A percentile compares a stretch with the other conserved stretches of the same genome.
Evolutionary conservation across 805 yeast species (phyloP).

Genomic region (Nakazawaea pomicola): DNA sequence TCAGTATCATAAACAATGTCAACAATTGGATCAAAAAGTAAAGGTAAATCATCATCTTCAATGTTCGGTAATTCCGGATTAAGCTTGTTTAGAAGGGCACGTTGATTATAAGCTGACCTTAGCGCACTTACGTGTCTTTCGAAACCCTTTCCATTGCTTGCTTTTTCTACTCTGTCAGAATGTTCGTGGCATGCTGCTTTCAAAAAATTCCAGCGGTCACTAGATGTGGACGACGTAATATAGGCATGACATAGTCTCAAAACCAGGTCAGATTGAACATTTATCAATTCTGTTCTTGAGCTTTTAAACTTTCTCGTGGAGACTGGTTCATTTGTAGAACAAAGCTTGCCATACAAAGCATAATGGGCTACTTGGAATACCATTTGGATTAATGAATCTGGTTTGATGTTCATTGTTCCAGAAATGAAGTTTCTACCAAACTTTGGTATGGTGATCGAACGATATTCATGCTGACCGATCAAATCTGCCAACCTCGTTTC

Average conservation of each 20-base stretch:
- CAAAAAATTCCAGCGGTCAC: slow-evolving; percentile 45
- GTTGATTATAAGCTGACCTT: slow-evolving; percentile 47
- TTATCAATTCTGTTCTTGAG: slow-evolving; percentile 65
- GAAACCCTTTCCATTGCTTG: slow-evolving; percentile 62
- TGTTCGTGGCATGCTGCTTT: slow-evolving; percentile 49
- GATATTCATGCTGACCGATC: slow-evolving; percentile 53
- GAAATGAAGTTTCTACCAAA: slow-evolving; percentile 30
- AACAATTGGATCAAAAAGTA: slow-evolving; percentile 37
- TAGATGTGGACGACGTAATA: slow-evolving; percentile 47
- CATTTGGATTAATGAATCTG: slow-evolving; percentile 49
- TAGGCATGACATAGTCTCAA: slow-evolving; percentile 54
- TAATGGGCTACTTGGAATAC: slow-evolving; percentile 50
- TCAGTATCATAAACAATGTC: slow-evolving; percentile 32
- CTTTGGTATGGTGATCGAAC: slow-evolving; percentile 26
- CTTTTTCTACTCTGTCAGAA: slow-evolving; percentile 39
- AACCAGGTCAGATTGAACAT: slow-evolving; percentile 53
- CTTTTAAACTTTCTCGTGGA: slow-evolving; percentile 66
- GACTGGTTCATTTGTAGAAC: slow-evolving; percentile 38
- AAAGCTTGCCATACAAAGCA: slow-evolving; percentile 47
- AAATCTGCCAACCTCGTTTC: slow-evolving; percentile 56
- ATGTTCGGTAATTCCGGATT: slow-evolving; percentile 37
- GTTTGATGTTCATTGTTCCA: slow-evolving; percentile 35
- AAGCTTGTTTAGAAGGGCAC: slow-evolving; percentile 38
- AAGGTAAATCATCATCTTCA: slow-evolving; percentile 30
- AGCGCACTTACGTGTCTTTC: slow-evolving; percentile 69